A percentile compares a stretch with the other conserved stretches of the same genome.
Evolutionary conservation across 805 yeast species (phyloP).

Genomic region (Priceomyces melissophilus): DNA sequence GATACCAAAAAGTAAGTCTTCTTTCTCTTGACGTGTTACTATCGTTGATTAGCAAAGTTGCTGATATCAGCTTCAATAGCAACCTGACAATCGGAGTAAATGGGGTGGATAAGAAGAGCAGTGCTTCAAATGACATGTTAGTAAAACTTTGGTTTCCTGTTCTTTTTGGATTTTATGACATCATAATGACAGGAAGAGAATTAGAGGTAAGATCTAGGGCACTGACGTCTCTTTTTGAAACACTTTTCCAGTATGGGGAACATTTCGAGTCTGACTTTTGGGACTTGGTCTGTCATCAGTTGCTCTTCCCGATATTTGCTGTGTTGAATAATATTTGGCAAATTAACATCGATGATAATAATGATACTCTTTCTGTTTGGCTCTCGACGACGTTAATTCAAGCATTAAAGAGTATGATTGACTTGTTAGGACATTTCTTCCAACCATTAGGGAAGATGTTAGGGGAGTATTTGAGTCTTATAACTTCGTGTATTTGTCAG

Average conservation of each 20-base stretch:
- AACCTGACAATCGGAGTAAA: conserved; percentile 9
- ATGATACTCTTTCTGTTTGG: conserved; percentile 93
- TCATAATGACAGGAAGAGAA: conserved; percentile 91
- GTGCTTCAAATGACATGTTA: conserved; percentile 31
- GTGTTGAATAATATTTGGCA: conserved; percentile 76
- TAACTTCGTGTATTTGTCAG: conserved; percentile 89
- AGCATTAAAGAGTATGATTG: conserved; percentile 85
- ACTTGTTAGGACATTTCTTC: conserved; percentile 79
- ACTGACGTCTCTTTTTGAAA: conserved; percentile 75
- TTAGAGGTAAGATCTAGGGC: conserved; percentile 92
- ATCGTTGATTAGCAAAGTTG: conserved; percentile 56
- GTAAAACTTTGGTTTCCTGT: conserved; percentile 80
- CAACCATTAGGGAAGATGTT: conserved; percentile 69
- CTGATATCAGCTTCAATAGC: conserved; percentile 35
- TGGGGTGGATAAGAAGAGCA: conserved; percentile 12
- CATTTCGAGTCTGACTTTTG: conserved; percentile 74
- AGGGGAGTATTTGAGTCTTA: conserved; percentile 71
- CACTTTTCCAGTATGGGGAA: conserved; percentile 74
- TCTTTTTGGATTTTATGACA: conserved; percentile 78
- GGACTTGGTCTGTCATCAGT: conserved; percentile 72
- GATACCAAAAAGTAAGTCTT: conserved; percentile 75
- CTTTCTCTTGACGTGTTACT: conserved; percentile 76
- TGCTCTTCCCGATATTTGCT: conserved; percentile 87
- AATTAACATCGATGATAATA: conserved; percentile 59
- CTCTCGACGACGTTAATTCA: conserved; percentile 93